Evolutionary conservation across 2,329 filamentous ascomycete genomes (phyloP), one percentile per base, ranked within the genome.

Genomic region (Fusarium sp.): DNA sequence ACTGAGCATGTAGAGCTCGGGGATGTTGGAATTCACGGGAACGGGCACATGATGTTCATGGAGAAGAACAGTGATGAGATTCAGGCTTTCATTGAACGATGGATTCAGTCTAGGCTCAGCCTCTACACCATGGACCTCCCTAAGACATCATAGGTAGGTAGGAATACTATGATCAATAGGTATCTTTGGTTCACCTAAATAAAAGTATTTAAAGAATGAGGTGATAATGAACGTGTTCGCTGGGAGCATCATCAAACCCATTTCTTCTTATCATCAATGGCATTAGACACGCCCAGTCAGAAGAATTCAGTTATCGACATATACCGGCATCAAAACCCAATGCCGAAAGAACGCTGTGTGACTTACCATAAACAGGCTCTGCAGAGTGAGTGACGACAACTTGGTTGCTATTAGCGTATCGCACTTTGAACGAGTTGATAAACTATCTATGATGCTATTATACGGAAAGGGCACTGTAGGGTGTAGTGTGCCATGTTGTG

Each of bases 41-140:
- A 77, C 20, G 75, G 75, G 0, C 75, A 77, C 31, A 77, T 77
- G 75, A 63, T 77, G 24, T 77, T 77, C 11, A 77, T 77, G 75
- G 75, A 77, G 36, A 73, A 73, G 62, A 77, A 77, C 11, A 77
- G 75, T 16, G 65, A 76, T 10, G 56, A 66, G 10, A 77, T 77
- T 2, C 64, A 76, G 6, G 31, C 8, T 5, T 55, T 64, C 3
- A 53, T 77, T 4, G 67, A 73, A n/a, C 29, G 12, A 2, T 77
- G 75, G 75, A 71, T 77, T 8, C 20, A 38, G 16, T 56, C 46
- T 24, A 29, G 42, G 2, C 22, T 46, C 3, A 46, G 22, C 8
- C 2, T 46, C 4, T 46, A 46, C 42, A 46, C 42, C 5, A 46
- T 46, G 42, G 42, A 17, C 5, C 22, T 46, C 9, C 42, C 42